A percentile compares a stretch with the other conserved stretches of the same genome.
These are phyloP conservation scores for Ogataea siamensis DNA, from an alignment of 805 yeast species.

Conservation along the genomic window DNA sequence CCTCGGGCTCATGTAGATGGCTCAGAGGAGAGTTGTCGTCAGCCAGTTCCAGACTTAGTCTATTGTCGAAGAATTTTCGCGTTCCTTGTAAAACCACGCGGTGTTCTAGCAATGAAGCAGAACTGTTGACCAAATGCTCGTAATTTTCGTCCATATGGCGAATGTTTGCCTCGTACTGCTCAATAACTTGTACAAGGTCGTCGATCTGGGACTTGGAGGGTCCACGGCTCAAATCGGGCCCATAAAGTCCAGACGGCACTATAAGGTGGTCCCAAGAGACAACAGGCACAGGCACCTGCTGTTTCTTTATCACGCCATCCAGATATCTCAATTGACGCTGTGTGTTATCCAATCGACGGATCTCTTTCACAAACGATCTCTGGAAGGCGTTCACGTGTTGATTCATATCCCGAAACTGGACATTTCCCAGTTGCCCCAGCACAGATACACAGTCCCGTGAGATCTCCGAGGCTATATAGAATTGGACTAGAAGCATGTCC, in stretches of 20 bases:
- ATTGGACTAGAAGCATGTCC: conserved; percentile 92
- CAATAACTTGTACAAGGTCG: conserved; percentile 58
- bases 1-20: conserved; percentile 28
- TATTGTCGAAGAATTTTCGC: conserved; percentile 34
- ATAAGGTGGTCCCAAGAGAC: conserved; percentile 29
- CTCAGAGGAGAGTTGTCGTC: conserved; percentile 27
- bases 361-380: conserved; percentile 85
- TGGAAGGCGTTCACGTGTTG: conserved; percentile 79
- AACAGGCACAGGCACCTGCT: conserved; percentile 37
- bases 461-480: conserved; percentile 87
- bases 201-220: conserved; percentile 65
- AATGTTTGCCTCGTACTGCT: conserved; percentile 67
- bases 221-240: conserved; percentile 13
- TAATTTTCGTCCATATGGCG: conserved; percentile 67
- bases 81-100: conserved; percentile 51
- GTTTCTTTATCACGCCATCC: conserved; percentile 48
- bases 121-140: conserved; percentile 55
- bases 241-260: conserved; percentile 17
- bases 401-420: conserved; percentile 90
- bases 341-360: conserved; percentile 78
- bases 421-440: conserved; percentile 79
- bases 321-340: conserved; percentile 75
- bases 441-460: conserved; percentile 83
- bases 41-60: conserved; percentile 32
- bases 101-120: conserved; percentile 63